phyloP scores from a whole-genome alignment of 352 stramenopile species.

The Pythium biforme region DNA sequence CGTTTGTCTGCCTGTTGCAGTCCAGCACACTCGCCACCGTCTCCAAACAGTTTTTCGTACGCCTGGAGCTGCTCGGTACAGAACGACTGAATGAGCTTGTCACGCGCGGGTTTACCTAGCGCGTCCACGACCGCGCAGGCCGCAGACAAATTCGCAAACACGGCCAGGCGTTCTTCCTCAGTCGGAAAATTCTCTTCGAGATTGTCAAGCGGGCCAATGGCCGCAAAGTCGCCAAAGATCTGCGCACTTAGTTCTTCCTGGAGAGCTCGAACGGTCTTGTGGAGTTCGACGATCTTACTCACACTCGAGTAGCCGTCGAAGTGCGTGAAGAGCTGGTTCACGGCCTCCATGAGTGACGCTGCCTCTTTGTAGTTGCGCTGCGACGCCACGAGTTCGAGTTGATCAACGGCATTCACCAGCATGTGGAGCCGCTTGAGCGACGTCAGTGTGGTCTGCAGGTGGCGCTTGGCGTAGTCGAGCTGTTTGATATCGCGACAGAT shows the following conservation, averaged over 20 bases:
- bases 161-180: conserved; percentile 58
- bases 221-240: conserved; percentile 91
- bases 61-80: conserved; percentile 61
- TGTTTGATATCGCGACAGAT: conserved; percentile 99
- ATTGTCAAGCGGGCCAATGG: conserved; percentile 67
- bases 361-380: conserved; percentile 93
- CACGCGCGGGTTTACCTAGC: conserved; percentile 60
- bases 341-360: conserved; percentile 96
- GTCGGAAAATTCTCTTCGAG: conserved; percentile 74
- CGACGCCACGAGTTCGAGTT: conserved; percentile 80
- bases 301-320: conserved; percentile 95
- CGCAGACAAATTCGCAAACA: conserved; percentile 67
- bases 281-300: conserved; percentile 92
- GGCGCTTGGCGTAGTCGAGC: conserved; percentile 97
- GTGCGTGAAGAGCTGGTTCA: conserved; percentile 94
- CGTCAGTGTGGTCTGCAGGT: conserved; percentile 95
- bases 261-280: conserved; percentile 88
- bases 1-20: conserved; percentile 66
- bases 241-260: conserved; percentile 86
- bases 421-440: conserved; percentile 97
- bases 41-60: conserved; percentile 68
- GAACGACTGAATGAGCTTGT: conserved; percentile 72
- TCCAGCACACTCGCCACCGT: conserved; percentile 47
- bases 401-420: conserved; percentile 96
- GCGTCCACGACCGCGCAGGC: conserved; percentile 70